phyloP scores from a whole-genome alignment of 495 filamentous ascomycete species.

The Aspergillus avenaceus region DNA sequence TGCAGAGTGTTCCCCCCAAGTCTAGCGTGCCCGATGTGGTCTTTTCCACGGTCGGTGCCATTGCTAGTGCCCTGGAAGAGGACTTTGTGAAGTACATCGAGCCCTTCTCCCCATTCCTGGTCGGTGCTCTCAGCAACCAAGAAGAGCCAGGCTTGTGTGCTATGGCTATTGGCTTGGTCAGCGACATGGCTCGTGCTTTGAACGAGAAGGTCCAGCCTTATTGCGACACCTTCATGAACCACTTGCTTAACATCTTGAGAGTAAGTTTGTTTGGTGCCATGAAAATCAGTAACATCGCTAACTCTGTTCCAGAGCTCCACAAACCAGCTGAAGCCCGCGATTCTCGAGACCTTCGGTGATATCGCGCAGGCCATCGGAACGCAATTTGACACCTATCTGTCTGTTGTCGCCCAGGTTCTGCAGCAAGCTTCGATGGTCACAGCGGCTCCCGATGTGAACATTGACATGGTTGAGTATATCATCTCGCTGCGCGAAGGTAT shows the following conservation, averaged over 20 bases:
- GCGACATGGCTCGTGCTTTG: constrained; percentile 88
- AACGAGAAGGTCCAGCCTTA: constrained; percentile 86
- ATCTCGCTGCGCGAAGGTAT: constrained; percentile 92
- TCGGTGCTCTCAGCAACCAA: constrained; percentile 88
- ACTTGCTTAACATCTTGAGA: constrained; percentile 81
- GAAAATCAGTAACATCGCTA: constrained; percentile 41
- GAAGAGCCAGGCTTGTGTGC: constrained; percentile 91
- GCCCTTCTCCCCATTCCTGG: constrained; percentile 81
- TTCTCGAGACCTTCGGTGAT: constrained; percentile 96
- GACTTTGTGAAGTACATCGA: constrained; percentile 98
- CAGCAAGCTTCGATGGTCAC: constrained; percentile 86
- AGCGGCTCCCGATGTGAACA: constrained; percentile 61
- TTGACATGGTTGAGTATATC: constrained; percentile 95
- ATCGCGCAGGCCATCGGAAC: constrained; percentile 94
- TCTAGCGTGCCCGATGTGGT: constrained; percentile 92
- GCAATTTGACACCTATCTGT: constrained; percentile 87
- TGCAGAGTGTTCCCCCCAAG: constrained; percentile 73
- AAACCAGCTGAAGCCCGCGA: constrained; percentile 97
- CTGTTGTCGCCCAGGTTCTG: constrained; percentile 86
- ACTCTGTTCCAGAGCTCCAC: constrained; percentile 51
- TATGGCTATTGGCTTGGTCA: constrained; percentile 96
- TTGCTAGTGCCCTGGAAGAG: constrained; percentile 83
- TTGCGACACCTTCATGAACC: constrained; percentile 98
- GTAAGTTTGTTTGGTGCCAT: constrained; percentile 58
- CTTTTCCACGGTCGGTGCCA: constrained; percentile 81